A percentile compares a stretch with the other conserved stretches of the same genome.
Conservation (phyloP, 2,329 filamentous ascomycete genomes). For the Coniochaeta pulveracea region DNA sequence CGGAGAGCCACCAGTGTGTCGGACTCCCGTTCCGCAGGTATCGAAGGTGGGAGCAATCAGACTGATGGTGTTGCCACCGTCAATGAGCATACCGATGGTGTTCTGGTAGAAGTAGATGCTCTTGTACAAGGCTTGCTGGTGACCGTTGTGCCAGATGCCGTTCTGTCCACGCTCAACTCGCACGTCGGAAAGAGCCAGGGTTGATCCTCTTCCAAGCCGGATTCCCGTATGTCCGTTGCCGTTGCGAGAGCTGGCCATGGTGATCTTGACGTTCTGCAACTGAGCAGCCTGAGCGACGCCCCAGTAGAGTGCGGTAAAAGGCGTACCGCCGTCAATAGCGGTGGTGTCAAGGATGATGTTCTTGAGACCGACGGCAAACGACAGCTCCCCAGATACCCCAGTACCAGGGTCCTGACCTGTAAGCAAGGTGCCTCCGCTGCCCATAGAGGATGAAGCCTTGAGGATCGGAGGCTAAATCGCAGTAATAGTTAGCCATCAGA, state of each 20-base stretch:
- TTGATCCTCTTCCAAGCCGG: slow-evolving; percentile 26
- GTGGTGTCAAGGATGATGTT: slow-evolving; percentile 31
- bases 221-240: slow-evolving; percentile 29
- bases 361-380: slow-evolving; percentile 30
- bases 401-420: slow-evolving; percentile 2
- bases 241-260: slow-evolving; percentile 22
- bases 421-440: slow-evolving; percentile 19
- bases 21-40: slow-evolving; percentile 23
- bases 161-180: slow-evolving; percentile 28
- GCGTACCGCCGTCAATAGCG: slow-evolving; percentile 19
- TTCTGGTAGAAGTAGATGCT: slow-evolving; percentile 30
- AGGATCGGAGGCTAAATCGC: slow-evolving; percentile 30
- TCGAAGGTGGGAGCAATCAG: slow-evolving; percentile 28
- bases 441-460: slow-evolving; percentile 25
- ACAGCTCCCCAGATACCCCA: slow-evolving; percentile 18
- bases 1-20: slow-evolving; percentile 23
- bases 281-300: slow-evolving; percentile 25
- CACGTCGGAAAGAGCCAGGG: slow-evolving; percentile 27
- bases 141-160: slow-evolving; percentile 28
- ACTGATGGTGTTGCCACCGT: slow-evolving; percentile 25
- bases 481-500: slow-evolving; percentile 3
- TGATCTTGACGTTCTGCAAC: slow-evolving; percentile 30
- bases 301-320: slow-evolving; percentile 29
- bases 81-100: slow-evolving; percentile 25
- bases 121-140: slow-evolving; percentile 32